Evolutionary conservation across 805 yeast species (phyloP), one percentile per base, ranked within the genome.

Genomic region (Blastobotrys americana): DNA sequence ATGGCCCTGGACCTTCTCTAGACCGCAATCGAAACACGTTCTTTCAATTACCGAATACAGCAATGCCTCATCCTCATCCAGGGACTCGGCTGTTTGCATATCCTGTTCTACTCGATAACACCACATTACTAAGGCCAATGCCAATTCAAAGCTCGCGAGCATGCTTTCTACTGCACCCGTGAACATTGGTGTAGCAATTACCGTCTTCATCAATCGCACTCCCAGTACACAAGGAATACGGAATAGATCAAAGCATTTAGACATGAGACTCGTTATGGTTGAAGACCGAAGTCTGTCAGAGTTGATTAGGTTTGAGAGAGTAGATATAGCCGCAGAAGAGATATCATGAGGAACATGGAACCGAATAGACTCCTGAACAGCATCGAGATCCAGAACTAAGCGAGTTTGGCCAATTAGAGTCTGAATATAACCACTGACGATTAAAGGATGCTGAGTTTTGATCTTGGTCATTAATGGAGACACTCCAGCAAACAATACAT

Each of bases 41-140:
- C 47, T 42, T 23, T 57, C 60, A 18, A 57, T 51, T 18, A 46
- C 40, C 22, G 44, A 47, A 38, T 55, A 55, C 2, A 54, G 48
- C 38, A 40, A 18, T 9, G 39, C 35, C 28, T 50, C 54, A 5
- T 54, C 54, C 4, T 46, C 41, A 17, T 47, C 44, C 18, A 37
- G 19, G 2, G 51, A 37, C 18, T 42, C 16, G 46, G 43, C 34
- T 16, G 40, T 13, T 9, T 22, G 43, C 34, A 50, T 20, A n/a
- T 48, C 56, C 21, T 55, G 53, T 38, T 58, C 60, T 8, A 58
- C 49, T 9, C 56, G 48, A 21, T 57, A 55, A 39, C 54, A 50
- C 64, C 64, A 59, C 48, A 58, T 50, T 18, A 57, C 48, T 15
- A 59, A 44, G 5, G 52, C 51, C 18, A 59, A 42, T 2, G 57